Base-by-base conservation (phyloP, 805 yeast genomes). In the Yarrowia hollandica region DNA sequence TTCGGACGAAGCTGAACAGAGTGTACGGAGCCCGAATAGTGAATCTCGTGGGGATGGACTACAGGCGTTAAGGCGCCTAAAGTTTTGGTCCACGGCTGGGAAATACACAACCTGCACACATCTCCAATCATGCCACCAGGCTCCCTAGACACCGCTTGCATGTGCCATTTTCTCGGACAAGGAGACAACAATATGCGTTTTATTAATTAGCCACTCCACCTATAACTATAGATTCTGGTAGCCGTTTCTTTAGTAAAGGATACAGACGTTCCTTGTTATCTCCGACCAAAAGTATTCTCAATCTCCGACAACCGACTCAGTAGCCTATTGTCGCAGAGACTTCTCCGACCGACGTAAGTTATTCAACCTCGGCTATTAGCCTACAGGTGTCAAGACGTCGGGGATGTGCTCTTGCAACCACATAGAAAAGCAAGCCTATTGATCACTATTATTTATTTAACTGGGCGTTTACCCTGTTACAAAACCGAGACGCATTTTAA, bases 151-250 rank as follows among this genome's bases (percentile, higher is more conserved):
- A n/a, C n/a, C n/a, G n/a, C n/a, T n/a, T 38, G 44, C 30, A 23
- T 38, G 26, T 9, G 25, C 44, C 44, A 38, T 38, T 38, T 38
- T 38, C 44, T 38, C 44, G 44, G 44, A 38, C 44, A 38, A 38
- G 44, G 44, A 37, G 25, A 18, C 10, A 15, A 7, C n/a, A 12
- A 38, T 10, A 19, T 15, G 26, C 23, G 22, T 34, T 14, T 14
- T 21, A 21, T 21, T 4, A 4, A 5, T 6, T 21, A 38, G 44
- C 21, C 44, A 22, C 41, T 21, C 42, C 12, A 14, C 12, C 42
- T 37, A 21, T 37, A 37, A 26, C 16, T 11, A 15, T 14, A 35
- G 15, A 10, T 18, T 35, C 12, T 5, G 14, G n/a, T 19, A 35
- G 41, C 41, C 41, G 41, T 37, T 37, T 21, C 26, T 22, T 23